Percentiles rank a stretch among this genome's conserved stretches.
phyloP scores from a whole-genome alignment of 768 basidiomycete genomes.

The Leccinum incarnatum region DNA sequence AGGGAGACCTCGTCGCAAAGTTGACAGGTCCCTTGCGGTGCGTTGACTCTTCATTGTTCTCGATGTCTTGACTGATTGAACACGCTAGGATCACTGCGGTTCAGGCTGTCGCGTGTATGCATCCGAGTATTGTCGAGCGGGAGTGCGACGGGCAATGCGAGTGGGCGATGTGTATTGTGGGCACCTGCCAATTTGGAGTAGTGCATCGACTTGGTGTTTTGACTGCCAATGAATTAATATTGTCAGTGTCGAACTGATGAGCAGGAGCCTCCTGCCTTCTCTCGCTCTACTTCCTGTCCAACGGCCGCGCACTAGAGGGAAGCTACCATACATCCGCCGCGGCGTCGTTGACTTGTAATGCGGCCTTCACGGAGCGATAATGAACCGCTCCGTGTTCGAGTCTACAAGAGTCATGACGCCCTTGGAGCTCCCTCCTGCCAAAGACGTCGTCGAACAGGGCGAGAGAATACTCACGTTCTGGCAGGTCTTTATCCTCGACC shows the following conservation, averaged over 20 bases:
- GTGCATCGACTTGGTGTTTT: constrained; percentile 36
- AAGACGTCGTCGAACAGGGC: constrained; percentile 59
- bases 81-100: no score
- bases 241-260: constrained; percentile 33
- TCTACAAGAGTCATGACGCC: constrained; percentile 32
- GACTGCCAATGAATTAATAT: no score
- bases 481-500: constrained; percentile 80
- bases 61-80: no score
- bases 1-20: no score
- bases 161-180: no score
- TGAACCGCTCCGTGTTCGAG: constrained; percentile 33
- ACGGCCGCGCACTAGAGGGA: constrained; percentile 75
- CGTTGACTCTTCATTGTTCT: no score
- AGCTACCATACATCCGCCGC: constrained; percentile 76
- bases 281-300: constrained; percentile 73
- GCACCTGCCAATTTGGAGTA: no score
- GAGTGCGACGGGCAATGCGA: no score
- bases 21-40: no score
- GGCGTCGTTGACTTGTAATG: constrained; percentile 71
- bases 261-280: constrained; percentile 72
- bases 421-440: constrained; percentile 55
- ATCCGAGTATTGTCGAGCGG: no score
- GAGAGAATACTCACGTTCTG: constrained; percentile 77
- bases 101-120: no score
- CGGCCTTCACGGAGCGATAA: constrained; percentile 54